phyloP scores from a whole-genome alignment of 23 red algal genomes.

The Gracilariopsis chorda region DNA sequence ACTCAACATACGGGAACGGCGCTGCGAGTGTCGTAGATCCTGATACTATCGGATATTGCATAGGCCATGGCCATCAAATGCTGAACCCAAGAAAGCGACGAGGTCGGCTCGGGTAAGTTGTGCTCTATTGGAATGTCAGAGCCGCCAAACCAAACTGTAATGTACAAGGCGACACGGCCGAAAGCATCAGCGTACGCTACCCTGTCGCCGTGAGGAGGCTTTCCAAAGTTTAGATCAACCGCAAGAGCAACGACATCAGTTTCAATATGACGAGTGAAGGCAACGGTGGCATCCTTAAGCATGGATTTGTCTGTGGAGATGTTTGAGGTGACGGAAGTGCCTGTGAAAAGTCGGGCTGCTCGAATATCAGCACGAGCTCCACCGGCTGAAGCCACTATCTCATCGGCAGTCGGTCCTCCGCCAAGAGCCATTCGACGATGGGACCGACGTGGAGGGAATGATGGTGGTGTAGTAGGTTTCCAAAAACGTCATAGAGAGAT shows the following conservation, averaged over 20 bases:
- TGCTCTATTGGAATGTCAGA: conserved; percentile 15
- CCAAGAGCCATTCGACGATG: conserved; percentile 62
- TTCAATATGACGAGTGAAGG: conserved; percentile 16
- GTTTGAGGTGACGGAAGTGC: background rate
- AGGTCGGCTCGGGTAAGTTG: background rate
- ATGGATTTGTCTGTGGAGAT: conserved; percentile 3
- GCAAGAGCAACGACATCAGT: conserved; percentile 35
- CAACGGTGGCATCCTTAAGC: conserved; percentile 30
- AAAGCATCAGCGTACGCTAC: conserved; percentile 55
- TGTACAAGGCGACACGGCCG: conserved; percentile 36
- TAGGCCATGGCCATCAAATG: conserved; percentile 38
- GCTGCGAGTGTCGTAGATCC: conserved; percentile 35
- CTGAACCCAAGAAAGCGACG: conserved; percentile 41
- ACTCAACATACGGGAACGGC: conserved; percentile 26
- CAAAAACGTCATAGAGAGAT: conserved; percentile 63
- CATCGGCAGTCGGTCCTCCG: conserved; percentile 14
- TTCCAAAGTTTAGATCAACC: conserved; percentile 51
- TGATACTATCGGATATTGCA: conserved; percentile 27
- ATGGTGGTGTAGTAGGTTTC: conserved; percentile 53
- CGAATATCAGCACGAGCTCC: conserved; percentile 35
- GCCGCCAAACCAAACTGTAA: conserved; percentile 55
- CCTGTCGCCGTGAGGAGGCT: conserved; percentile 41
- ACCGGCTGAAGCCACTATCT: conserved; percentile 39
- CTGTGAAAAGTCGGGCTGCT: conserved; percentile 19
- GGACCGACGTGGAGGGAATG: conserved; percentile 39